These are phyloP conservation scores for Saksenaea vasiformis DNA, from an alignment of 371 early-diverging fungal species.

Conservation along the genomic window DNA sequence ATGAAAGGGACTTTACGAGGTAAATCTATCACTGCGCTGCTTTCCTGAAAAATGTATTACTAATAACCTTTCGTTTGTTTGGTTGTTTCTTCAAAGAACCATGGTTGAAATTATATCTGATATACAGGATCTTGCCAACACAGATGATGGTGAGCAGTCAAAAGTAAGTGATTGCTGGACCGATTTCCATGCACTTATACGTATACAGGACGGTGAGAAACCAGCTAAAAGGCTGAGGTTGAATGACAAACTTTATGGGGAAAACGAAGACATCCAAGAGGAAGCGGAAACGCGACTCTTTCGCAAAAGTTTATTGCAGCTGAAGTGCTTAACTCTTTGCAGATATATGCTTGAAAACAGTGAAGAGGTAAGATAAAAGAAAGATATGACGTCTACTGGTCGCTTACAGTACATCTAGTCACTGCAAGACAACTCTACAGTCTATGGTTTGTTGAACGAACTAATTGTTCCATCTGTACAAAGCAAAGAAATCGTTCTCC, in stretches of 20 bases:
- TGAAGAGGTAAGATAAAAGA: constrained; percentile 59
- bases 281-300: constrained; percentile 32
- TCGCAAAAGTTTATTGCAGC: constrained; percentile 54
- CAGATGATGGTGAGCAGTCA: constrained; percentile 9
- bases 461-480: constrained; percentile 80
- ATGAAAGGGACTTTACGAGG: constrained; percentile 87
- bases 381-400: neutral
- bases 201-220: neutral
- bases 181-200: neutral
- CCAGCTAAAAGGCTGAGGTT: constrained; percentile 20
- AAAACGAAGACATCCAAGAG: constrained; percentile 37
- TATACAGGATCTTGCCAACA: constrained; percentile 19
- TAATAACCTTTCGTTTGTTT: too few species aligned
- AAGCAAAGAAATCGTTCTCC: constrained; percentile 65
- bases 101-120: constrained; percentile 79
- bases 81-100: constrained; percentile 26
- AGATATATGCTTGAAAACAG: constrained; percentile 74
- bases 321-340: constrained; percentile 78
- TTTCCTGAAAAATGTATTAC: neutral
- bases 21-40: constrained; percentile 13
- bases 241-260: constrained; percentile 12
- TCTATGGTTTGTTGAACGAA: constrained; percentile 80
- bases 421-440: constrained; percentile 71
- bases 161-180: neutral
- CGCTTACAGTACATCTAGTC: constrained; percentile 21